Evolutionary conservation across 768 basidiomycete species (phyloP).

Genomic region (Hemileccinum rubropunctum): DNA sequence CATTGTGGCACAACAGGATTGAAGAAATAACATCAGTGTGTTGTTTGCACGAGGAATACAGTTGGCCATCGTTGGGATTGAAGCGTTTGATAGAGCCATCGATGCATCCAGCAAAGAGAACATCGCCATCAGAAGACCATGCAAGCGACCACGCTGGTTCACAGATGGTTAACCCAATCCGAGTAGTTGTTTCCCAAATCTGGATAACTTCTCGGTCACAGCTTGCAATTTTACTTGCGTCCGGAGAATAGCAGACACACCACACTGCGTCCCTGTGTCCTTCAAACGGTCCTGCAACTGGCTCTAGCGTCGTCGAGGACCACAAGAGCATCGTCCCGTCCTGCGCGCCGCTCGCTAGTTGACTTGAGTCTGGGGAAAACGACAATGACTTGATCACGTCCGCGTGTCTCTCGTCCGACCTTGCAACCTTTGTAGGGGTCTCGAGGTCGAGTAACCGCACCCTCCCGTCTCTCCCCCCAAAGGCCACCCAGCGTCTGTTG

Average conservation of each 20-base stretch:
- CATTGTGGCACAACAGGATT: slow-evolving; percentile 17
- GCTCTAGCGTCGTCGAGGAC: slow-evolving; percentile 9
- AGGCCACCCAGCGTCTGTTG: slow-evolving; percentile 12
- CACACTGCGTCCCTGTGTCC: slow-evolving; percentile 14
- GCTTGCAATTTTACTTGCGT: slow-evolving; percentile 18
- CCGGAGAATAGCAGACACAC: slow-evolving; percentile 18
- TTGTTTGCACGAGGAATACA: slow-evolving; percentile 1
- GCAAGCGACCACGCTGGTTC: slow-evolving; percentile 22
- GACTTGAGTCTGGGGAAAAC: slow-evolving; percentile 17
- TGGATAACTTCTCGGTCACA: slow-evolving; percentile 18
- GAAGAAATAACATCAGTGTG: slow-evolving; percentile 21
- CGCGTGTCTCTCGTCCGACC: slow-evolving; percentile 2
- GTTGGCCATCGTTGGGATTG: slow-evolving; percentile 3
- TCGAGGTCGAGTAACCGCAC: slow-evolving; percentile 8
- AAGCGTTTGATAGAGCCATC: slow-evolving; percentile 16
- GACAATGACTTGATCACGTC: slow-evolving; percentile 12
- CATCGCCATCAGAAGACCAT: slow-evolving; percentile 16
- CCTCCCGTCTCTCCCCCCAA: slow-evolving; percentile 16
- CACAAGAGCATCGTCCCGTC: slow-evolving; percentile 19
- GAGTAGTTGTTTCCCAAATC: slow-evolving; percentile 13
- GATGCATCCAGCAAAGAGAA: slow-evolving; percentile 17
- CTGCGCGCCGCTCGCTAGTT: slow-evolving; percentile 15
- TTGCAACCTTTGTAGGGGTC: background rate
- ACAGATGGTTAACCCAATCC: background rate
- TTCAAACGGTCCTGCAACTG: slow-evolving; percentile 4